These are phyloP conservation scores for Abelmoschus esculentus DNA, from an alignment of 345 rosid species.

Conservation along the genomic window DNA sequence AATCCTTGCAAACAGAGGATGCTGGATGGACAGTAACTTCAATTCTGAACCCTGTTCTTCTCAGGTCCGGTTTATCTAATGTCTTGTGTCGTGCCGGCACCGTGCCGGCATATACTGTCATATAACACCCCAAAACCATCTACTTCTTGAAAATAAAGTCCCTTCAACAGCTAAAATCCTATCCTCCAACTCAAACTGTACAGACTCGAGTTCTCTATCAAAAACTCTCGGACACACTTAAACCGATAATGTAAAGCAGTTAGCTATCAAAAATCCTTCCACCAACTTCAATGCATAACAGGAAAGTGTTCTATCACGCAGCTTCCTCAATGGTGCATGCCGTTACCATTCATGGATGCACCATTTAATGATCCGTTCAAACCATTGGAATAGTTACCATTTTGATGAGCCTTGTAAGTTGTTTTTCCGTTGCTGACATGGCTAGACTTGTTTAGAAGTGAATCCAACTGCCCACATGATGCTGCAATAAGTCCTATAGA, in stretches of 20 bases:
- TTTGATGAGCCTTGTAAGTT: slow-evolving; percentile 31
- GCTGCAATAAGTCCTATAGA: slow-evolving; percentile 63
- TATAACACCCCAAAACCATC: slow-evolving; percentile 14
- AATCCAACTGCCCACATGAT: slow-evolving; percentile 54
- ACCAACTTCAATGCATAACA: slow-evolving; percentile 1
- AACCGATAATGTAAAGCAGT: background rate
- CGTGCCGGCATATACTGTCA: background rate
- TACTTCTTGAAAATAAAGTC: slow-evolving; percentile 10
- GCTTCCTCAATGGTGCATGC: slow-evolving; percentile 32
- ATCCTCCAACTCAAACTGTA: slow-evolving; percentile 32
- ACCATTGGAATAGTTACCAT: slow-evolving; percentile 28
- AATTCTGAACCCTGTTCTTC: background rate
- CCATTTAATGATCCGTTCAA: slow-evolving; percentile 36
- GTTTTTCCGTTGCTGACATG: slow-evolving; percentile 33
- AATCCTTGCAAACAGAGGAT: background rate
- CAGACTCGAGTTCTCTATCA: slow-evolving; percentile 17
- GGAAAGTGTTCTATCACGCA: slow-evolving; percentile 1
- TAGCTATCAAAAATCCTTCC: slow-evolving; percentile 8
- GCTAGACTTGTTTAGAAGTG: slow-evolving; percentile 30
- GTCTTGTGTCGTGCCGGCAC: too few species aligned
- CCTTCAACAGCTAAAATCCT: slow-evolving; percentile 12
- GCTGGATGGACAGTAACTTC: background rate
- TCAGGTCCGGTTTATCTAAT: background rate
- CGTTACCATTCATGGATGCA: slow-evolving; percentile 53
- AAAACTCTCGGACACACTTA: slow-evolving; percentile 13